A percentile compares a stretch with the other conserved stretches of the same genome.
These are phyloP conservation scores for Solanum etuberosum DNA, from an alignment of 257 asterid genomes.

Conservation along the genomic window DNA sequence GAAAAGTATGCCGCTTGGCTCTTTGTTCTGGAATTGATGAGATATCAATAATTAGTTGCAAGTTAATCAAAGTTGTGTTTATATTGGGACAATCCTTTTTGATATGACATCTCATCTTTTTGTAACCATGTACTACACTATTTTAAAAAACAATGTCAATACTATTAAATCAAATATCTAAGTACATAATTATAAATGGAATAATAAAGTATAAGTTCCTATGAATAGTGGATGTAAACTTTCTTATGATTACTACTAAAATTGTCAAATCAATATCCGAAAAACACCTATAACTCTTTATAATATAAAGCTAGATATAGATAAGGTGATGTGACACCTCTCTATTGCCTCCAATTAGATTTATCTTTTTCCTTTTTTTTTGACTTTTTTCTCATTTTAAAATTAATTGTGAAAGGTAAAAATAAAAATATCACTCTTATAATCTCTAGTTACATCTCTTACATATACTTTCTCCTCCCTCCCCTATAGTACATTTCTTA, in stretches of 20 bases:
- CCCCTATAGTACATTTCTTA: too few relatives aligned
- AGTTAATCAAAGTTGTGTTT: background rate
- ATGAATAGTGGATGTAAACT: background rate
- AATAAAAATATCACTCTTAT: too few relatives aligned
- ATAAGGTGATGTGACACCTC: too few relatives aligned
- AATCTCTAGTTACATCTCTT: too few relatives aligned
- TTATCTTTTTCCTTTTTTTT: too few relatives aligned
- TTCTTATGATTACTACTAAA: background rate
- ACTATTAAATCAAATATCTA: background rate
- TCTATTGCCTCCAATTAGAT: too few relatives aligned
- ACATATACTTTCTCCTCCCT: too few relatives aligned
- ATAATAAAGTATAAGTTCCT: background rate
- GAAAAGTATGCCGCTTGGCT: background rate
- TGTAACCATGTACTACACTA: background rate
- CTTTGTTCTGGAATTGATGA: background rate
- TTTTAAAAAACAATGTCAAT: background rate
- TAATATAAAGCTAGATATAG: too few relatives aligned
- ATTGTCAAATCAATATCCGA: background rate
- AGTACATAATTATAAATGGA: background rate
- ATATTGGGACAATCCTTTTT: background rate
- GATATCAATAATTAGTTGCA: background rate
- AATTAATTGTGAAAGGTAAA: too few relatives aligned
- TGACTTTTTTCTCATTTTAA: too few relatives aligned
- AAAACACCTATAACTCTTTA: too few relatives aligned
- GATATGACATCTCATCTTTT: background rate